phyloP scores from a whole-genome alignment of 176 grass and related monocot species.

The Oryza australiensis region DNA sequence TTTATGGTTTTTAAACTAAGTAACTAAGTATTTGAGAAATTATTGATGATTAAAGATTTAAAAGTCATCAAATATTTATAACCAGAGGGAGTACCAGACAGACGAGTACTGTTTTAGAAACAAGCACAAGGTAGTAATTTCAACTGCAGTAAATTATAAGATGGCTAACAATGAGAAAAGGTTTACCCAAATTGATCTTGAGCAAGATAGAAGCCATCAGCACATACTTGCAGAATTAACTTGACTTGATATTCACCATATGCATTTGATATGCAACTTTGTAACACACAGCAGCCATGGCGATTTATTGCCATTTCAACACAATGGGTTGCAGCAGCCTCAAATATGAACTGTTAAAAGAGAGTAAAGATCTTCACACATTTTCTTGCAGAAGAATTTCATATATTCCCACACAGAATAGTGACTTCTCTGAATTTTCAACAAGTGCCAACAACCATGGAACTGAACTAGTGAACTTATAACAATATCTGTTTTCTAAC shows the following conservation, averaged over 20 bases:
- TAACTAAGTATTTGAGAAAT: no score
- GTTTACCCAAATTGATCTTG: constrained; percentile 84
- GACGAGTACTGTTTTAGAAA: background rate
- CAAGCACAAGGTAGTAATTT: constrained; percentile 9
- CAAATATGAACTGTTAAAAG: constrained; percentile 73
- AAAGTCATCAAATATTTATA: no score
- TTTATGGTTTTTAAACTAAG: no score
- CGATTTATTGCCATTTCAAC: constrained; percentile 74
- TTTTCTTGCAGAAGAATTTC: constrained; percentile 5
- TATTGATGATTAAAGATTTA: no score
- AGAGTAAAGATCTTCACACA: constrained; percentile 9
- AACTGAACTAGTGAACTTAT: constrained; percentile 16
- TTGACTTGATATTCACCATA: constrained; percentile 54
- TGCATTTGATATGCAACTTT: constrained; percentile 70
- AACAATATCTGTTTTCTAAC: background rate
- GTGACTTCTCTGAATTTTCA: background rate
- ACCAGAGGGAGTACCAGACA: background rate
- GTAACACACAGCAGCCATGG: constrained; percentile 88
- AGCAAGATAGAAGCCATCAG: constrained; percentile 64
- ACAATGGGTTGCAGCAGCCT: constrained; percentile 64
- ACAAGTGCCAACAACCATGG: background rate
- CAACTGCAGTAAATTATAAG: constrained; percentile 13
- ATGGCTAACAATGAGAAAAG: constrained; percentile 27
- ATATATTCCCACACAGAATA: background rate
- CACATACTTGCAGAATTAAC: constrained; percentile 66